Conservation (phyloP, 495 filamentous ascomycete genomes). For the Emericellopsis terricola region DNA sequence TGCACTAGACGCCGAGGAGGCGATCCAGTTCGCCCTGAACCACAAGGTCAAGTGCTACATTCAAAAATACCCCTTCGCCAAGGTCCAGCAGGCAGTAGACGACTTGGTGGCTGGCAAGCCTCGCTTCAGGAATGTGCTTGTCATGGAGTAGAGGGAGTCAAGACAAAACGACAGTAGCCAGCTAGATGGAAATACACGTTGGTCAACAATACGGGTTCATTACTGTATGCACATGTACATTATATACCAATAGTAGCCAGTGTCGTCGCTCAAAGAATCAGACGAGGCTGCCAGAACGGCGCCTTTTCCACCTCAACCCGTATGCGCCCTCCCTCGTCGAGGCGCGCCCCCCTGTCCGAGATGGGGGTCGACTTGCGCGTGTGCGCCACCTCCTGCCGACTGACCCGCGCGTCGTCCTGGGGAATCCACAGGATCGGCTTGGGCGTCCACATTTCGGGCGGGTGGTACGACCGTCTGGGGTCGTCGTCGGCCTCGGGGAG, state of each 20-base stretch:
- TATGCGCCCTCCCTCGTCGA: conserved; percentile 35
- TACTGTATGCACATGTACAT: too few relatives aligned
- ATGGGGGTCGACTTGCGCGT: conserved; percentile 33
- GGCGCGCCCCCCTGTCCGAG: conserved; percentile 45
- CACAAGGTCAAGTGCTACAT: conserved; percentile 44
- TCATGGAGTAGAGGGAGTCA: conserved; percentile 14
- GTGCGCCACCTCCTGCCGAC: conserved; percentile 40
- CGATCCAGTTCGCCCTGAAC: conserved; percentile 39
- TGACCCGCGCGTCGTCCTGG: conserved; percentile 44
- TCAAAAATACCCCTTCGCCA: conserved; percentile 40
- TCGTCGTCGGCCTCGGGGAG: conserved; percentile 28
- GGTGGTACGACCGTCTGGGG: conserved; percentile 38
- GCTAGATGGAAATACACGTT: too few relatives aligned
- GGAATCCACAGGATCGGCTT: conserved; percentile 55
- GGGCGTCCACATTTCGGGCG: conserved; percentile 43
- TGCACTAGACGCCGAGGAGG: conserved; percentile 44
- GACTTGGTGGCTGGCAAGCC: conserved; percentile 26
- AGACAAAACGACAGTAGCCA: not conserved
- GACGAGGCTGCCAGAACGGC: conserved; percentile 6
- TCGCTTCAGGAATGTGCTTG: conserved; percentile 31
- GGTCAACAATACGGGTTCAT: too few relatives aligned
- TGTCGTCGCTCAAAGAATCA: not conserved
- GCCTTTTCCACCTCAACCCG: conserved; percentile 10
- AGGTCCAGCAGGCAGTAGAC: conserved; percentile 35
- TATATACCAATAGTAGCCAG: not conserved